Evolutionary conservation across 768 basidiomycete species (phyloP).

Genomic region (Vishniacozyma victoriae): DNA sequence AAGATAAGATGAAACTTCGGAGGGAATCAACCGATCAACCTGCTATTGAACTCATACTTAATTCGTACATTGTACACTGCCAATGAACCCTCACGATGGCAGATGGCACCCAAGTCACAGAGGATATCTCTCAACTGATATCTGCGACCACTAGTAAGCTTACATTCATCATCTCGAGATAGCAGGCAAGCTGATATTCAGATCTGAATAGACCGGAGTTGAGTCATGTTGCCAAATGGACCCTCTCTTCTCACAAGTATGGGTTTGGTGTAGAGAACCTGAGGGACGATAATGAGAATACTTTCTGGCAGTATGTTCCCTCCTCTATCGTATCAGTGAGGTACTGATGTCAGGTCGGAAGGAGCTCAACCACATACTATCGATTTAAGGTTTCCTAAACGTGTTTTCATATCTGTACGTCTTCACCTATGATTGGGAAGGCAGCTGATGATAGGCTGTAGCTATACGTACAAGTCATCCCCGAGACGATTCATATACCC

Average conservation of each 20-base stretch:
- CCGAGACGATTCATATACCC: slow-evolving; percentile 94
- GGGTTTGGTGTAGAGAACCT: slow-evolving; percentile 93
- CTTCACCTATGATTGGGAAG: neutral
- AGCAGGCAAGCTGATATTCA: no score
- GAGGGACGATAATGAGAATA: slow-evolving; percentile 77
- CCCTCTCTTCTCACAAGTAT: slow-evolving; percentile 92
- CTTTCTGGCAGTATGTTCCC: slow-evolving; percentile 89
- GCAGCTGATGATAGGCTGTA: slow-evolving; percentile 22
- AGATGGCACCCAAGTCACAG: no score
- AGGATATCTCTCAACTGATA: no score
- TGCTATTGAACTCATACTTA: no score
- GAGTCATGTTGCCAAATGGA: slow-evolving; percentile 84
- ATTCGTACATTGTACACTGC: no score
- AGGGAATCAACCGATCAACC: no score
- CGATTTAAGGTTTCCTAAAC: slow-evolving; percentile 84
- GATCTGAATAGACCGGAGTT: slow-evolving; percentile 52
- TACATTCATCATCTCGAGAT: no score
- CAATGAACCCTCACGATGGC: no score
- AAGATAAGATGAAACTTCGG: no score
- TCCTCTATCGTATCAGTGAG: neutral
- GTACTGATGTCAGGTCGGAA: slow-evolving; percentile 53
- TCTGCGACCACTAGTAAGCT: no score
- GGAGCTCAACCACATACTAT: slow-evolving; percentile 97
- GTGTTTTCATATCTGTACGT: slow-evolving; percentile 76
- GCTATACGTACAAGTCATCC: slow-evolving; percentile 43